These are phyloP conservation scores for Limtongia smithiae DNA, from an alignment of 805 yeast genomes.

Conservation along the genomic window DNA sequence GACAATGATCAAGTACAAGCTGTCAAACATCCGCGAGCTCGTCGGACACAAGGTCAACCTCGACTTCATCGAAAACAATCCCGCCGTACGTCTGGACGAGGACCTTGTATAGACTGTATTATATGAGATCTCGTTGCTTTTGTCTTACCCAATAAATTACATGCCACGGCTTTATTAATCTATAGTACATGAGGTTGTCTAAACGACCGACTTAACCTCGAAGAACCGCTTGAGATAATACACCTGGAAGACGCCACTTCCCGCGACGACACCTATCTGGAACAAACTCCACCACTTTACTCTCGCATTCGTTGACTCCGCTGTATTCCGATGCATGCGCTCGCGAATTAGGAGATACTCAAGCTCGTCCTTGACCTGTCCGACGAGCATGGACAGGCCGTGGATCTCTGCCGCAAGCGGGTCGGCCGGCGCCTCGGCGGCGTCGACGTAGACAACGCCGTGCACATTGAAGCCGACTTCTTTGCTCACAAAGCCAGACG, in stretches of 20 bases:
- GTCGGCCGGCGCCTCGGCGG: conserved; percentile 35
- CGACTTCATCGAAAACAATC: conserved; percentile 91
- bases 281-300: conserved; percentile 97
- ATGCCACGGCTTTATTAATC: background rate
- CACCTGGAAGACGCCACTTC: conserved; percentile 87
- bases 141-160: background rate
- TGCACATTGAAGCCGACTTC: conserved; percentile 95
- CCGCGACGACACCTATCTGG: conserved; percentile 81
- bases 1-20: conserved; percentile 97
- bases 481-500: conserved; percentile 63
- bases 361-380: conserved; percentile 85
- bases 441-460: conserved; percentile 82
- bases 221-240: conserved; percentile 91
- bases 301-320: conserved; percentile 93
- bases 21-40: conserved; percentile 91
- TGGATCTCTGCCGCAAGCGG: conserved; percentile 75
- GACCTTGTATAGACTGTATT: conserved; percentile 35
- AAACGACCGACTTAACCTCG: conserved; percentile 88
- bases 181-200: conserved; percentile 26
- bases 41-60: conserved; percentile 95
- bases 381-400: conserved; percentile 67
- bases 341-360: conserved; percentile 92
- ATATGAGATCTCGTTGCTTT: too few relatives aligned
- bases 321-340: conserved; percentile 96
- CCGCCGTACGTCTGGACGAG: conserved; percentile 96